Evolutionary conservation across 139 green algal species (phyloP).

Genomic region (Chlorella sp.): DNA sequence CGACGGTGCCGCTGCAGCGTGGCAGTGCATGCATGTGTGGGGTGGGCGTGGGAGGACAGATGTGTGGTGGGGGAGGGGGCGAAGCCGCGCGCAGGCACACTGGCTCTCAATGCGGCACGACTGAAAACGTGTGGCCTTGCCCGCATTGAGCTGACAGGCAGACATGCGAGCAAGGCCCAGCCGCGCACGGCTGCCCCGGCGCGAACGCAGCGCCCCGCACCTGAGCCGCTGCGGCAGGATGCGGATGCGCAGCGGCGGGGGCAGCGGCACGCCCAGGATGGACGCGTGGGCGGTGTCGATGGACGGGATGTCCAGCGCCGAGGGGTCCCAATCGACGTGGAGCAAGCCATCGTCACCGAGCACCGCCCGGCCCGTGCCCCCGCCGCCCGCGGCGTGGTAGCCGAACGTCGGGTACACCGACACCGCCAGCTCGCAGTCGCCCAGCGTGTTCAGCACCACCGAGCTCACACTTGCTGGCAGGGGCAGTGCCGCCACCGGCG

Average conservation of each 20-base stretch:
- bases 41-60: background rate
- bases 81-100: background rate
- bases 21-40: background rate
- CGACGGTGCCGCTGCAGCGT: slow-evolving; percentile 67
- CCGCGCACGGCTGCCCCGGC: slow-evolving; percentile 40
- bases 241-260: slow-evolving; percentile 74
- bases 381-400: slow-evolving; percentile 78
- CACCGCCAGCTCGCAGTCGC: slow-evolving; percentile 53
- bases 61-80: background rate
- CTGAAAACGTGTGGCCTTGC: background rate
- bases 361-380: slow-evolving; percentile 49
- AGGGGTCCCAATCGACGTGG: slow-evolving; percentile 33
- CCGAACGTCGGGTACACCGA: slow-evolving; percentile 62
- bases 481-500: background rate
- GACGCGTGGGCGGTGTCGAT: slow-evolving; percentile 64
- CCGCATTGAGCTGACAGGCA: background rate
- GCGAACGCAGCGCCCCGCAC: background rate
- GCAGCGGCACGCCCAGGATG: slow-evolving; percentile 76
- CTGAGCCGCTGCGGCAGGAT: slow-evolving; percentile 56
- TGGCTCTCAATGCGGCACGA: background rate
- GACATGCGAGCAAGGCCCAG: background rate
- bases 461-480: too few species aligned
- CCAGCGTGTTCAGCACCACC: slow-evolving; percentile 40
- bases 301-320: slow-evolving; percentile 65
- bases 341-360: slow-evolving; percentile 1